phyloP scores from a whole-genome alignment of 2,329 filamentous ascomycete species.

The Chaetomium strumarium region DNA sequence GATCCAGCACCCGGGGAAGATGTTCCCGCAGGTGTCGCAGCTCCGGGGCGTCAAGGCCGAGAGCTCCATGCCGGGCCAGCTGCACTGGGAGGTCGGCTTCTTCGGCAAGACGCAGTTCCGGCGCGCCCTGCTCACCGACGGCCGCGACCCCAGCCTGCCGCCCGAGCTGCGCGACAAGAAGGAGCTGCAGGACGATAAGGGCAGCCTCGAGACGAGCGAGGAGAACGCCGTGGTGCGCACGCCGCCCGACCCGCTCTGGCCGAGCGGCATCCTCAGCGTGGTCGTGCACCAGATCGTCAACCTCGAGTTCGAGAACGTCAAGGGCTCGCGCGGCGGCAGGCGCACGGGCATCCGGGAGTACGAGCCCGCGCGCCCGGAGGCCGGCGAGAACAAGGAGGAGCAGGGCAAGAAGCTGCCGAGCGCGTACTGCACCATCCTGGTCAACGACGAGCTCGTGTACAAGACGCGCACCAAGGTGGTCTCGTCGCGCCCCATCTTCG shows the following conservation, averaged over 20 bases:
- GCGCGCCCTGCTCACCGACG: slow-evolving; percentile 76
- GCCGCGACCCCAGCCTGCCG: slow-evolving; percentile 73
- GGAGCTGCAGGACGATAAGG: slow-evolving; percentile 83
- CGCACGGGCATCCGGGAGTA: slow-evolving; percentile 73
- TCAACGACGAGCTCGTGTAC: slow-evolving; percentile 84
- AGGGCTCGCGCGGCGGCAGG: slow-evolving; percentile 69
- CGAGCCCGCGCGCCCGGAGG: slow-evolving; percentile 74
- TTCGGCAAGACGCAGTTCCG: slow-evolving; percentile 89
- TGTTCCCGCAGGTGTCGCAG: slow-evolving; percentile 84
- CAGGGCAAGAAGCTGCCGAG: slow-evolving; percentile 73
- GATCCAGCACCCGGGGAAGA: slow-evolving; percentile 86
- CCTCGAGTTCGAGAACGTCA: slow-evolving; percentile 83
- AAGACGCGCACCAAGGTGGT: slow-evolving; percentile 93
- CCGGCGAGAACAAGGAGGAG: slow-evolving; percentile 83
- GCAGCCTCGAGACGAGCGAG: slow-evolving; percentile 61
- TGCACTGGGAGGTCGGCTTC: slow-evolving; percentile 95
- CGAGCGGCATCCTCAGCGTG: slow-evolving; percentile 79
- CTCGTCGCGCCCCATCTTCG: slow-evolving; percentile 93
- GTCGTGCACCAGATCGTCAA: slow-evolving; percentile 94
- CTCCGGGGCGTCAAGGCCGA: slow-evolving; percentile 77
- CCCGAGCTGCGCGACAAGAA: slow-evolving; percentile 65
- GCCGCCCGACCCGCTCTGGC: slow-evolving; percentile 93
- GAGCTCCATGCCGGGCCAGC: slow-evolving; percentile 83
- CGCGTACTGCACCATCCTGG: slow-evolving; percentile 86
- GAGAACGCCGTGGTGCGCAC: slow-evolving; percentile 86